phyloP scores from a whole-genome alignment of 257 asterid genomes.

The Penstemon eatonii region DNA sequence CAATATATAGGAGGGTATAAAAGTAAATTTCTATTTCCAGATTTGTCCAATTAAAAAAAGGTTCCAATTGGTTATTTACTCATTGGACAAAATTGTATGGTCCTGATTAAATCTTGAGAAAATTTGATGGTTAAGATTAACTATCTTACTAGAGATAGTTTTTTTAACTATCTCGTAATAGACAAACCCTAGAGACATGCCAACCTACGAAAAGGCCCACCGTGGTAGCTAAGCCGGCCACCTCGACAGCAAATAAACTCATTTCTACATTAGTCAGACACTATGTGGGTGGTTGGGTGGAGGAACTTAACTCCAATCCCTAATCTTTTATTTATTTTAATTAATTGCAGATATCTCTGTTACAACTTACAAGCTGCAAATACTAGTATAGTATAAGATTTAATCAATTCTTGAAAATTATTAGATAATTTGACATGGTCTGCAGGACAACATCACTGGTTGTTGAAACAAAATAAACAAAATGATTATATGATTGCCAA shows the following conservation, averaged over 20 bases:
- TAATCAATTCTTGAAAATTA: neutral
- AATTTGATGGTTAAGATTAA: too few relatives aligned
- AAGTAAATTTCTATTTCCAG: too few relatives aligned
- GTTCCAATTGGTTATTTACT: too few relatives aligned
- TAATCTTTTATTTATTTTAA: neutral
- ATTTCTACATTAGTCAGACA: neutral
- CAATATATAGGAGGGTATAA: too few relatives aligned
- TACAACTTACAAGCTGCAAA: neutral
- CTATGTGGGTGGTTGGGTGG: constrained; percentile 9
- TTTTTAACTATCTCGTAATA: too few relatives aligned
- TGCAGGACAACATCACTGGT: constrained; percentile 28
- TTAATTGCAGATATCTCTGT: too few relatives aligned
- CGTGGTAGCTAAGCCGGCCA: constrained; percentile 27
- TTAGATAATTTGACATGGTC: constrained; percentile 18
- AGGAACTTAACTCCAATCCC: constrained; percentile 9
- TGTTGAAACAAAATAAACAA: constrained; percentile 18
- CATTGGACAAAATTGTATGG: too few relatives aligned
- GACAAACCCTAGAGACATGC: constrained; percentile 29
- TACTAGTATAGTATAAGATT: neutral
- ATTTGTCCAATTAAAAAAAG: too few relatives aligned
- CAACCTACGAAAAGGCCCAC: constrained; percentile 25
- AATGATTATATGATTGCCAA: constrained; percentile 21
- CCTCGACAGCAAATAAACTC: constrained; percentile 1
- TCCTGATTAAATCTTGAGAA: too few relatives aligned
- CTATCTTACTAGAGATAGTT: too few relatives aligned